Evolutionary conservation across 306 rosid genomes (phyloP).

Genomic region (Lupinus albus): DNA sequence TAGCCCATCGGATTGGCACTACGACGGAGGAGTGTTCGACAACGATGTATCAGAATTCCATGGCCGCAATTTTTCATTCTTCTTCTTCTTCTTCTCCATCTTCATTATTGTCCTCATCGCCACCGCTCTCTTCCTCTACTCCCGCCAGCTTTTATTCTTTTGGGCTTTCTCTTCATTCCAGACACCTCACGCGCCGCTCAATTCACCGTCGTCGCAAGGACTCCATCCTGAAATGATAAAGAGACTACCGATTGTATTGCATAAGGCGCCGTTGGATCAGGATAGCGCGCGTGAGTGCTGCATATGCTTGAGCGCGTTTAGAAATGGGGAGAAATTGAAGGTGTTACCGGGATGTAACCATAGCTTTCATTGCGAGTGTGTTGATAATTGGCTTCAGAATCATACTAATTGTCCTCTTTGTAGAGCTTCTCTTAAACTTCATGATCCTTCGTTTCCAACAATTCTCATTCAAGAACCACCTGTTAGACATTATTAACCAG

Average conservation of each 20-base stretch:
- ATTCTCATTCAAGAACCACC: conserved; percentile 57
- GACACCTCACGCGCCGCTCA: conserved; percentile 19
- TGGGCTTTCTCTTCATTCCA: conserved; percentile 15
- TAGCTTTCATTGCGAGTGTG: conserved; percentile 76
- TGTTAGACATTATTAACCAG: conserved; percentile 12
- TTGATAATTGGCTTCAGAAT: conserved; percentile 71
- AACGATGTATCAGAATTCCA: too few species aligned
- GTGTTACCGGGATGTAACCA: conserved; percentile 68
- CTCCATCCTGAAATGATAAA: conserved; percentile 54
- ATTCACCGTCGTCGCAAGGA: conserved; percentile 41
- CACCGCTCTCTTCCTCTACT: conserved; percentile 59
- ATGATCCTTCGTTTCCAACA: conserved; percentile 33
- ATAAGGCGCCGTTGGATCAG: conserved; percentile 36
- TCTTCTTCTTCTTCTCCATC: conserved; percentile 60
- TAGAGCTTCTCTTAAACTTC: conserved; percentile 58
- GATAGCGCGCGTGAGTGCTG: conserved; percentile 57
- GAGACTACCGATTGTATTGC: conserved; percentile 56
- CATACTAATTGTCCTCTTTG: conserved; percentile 89
- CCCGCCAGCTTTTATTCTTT: conserved; percentile 68
- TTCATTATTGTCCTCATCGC: conserved; percentile 53
- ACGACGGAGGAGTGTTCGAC: conserved; percentile 44
- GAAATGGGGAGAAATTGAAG: conserved; percentile 77
- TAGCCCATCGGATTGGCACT: conserved; percentile 56
- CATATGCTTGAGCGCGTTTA: conserved; percentile 69
- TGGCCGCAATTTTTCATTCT: conserved; percentile 61